Percentiles rank a stretch among this genome's conserved stretches.
These are phyloP conservation scores for Sporisorium iseilematis-ciliati DNA, from an alignment of 1,284 basidiomycete species.

Conservation along the genomic window DNA sequence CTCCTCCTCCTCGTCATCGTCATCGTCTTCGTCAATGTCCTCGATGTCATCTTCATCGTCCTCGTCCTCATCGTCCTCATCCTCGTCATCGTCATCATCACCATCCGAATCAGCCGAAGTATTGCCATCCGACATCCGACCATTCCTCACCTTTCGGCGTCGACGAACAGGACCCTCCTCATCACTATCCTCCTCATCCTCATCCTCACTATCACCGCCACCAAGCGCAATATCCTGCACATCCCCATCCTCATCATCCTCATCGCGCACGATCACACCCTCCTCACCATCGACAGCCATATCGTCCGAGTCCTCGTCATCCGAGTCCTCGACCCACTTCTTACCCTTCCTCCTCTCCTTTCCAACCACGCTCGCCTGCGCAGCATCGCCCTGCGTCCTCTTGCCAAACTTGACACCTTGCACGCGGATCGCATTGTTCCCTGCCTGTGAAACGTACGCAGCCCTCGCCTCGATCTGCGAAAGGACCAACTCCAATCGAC, in stretches of 20 bases:
- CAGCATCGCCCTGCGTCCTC: slow-evolving; percentile 33
- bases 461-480: slow-evolving; percentile 87
- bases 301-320: slow-evolving; percentile 52
- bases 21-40: slow-evolving; percentile 20
- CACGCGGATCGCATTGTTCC: slow-evolving; percentile 48
- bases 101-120: slow-evolving; percentile 48
- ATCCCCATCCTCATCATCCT: slow-evolving; percentile 54
- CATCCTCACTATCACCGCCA: slow-evolving; percentile 48
- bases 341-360: slow-evolving; percentile 50
- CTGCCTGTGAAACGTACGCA: slow-evolving; percentile 60
- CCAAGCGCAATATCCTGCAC: slow-evolving; percentile 60
- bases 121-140: slow-evolving; percentile 39
- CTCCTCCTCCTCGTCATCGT: slow-evolving; percentile 37
- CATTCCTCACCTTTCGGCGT: slow-evolving; percentile 36
- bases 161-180: slow-evolving; percentile 39
- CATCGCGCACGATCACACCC: slow-evolving; percentile 42
- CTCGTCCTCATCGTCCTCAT: slow-evolving; percentile 18
- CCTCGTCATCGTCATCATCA: slow-evolving; percentile 45
- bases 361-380: slow-evolving; percentile 7
- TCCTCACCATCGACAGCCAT: slow-evolving; percentile 46
- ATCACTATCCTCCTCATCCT: slow-evolving; percentile 47
- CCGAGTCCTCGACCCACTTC: slow-evolving; percentile 59
- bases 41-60: slow-evolving; percentile 34
- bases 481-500: slow-evolving; percentile 90
- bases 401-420: slow-evolving; percentile 61